Evolutionary conservation across 2,329 filamentous ascomycete genomes (phyloP).

Genomic region (Penicillium sp.): DNA sequence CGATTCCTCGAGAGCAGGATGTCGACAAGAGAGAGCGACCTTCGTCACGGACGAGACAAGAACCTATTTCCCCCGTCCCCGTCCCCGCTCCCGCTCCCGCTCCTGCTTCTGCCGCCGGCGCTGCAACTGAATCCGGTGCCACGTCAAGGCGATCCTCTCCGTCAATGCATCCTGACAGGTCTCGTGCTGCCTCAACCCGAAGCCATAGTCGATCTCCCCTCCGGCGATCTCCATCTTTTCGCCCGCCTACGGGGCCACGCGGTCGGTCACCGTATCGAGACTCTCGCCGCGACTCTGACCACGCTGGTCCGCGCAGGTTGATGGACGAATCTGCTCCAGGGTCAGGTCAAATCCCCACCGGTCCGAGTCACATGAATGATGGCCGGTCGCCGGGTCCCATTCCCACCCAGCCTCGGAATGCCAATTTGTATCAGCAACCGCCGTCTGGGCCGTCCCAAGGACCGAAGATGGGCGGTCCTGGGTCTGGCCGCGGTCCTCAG

Average conservation of each 20-base stretch:
- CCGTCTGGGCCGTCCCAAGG: slow-evolving; percentile 37
- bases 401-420: slow-evolving; percentile 29
- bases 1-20: slow-evolving; percentile 44
- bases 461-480: slow-evolving; percentile 29
- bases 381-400: slow-evolving; percentile 18
- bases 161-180: slow-evolving; percentile 50
- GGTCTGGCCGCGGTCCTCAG: slow-evolving; percentile 32
- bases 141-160: slow-evolving; percentile 60
- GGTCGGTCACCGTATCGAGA: slow-evolving; percentile 17
- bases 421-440: slow-evolving; percentile 22
- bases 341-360: slow-evolving; percentile 3
- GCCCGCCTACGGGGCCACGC: slow-evolving; percentile 12
- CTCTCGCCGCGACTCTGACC: slow-evolving; percentile 1
- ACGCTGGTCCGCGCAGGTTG: not conserved
- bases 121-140: slow-evolving; percentile 23
- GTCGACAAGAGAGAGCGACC: slow-evolving; percentile 49
- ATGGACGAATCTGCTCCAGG: not conserved
- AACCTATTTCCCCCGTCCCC: slow-evolving; percentile 37
- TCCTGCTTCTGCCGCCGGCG: slow-evolving; percentile 40
- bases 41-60: slow-evolving; percentile 42
- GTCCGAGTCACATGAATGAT: slow-evolving; percentile 17
- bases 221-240: slow-evolving; percentile 21
- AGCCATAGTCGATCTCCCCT: slow-evolving; percentile 26
- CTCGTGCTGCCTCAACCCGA: slow-evolving; percentile 35
- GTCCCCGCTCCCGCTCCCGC: slow-evolving; percentile 41